Base-by-base conservation (phyloP, 192 early-diverging fungal species). In the Tieghemiomyces parasiticus region DNA sequence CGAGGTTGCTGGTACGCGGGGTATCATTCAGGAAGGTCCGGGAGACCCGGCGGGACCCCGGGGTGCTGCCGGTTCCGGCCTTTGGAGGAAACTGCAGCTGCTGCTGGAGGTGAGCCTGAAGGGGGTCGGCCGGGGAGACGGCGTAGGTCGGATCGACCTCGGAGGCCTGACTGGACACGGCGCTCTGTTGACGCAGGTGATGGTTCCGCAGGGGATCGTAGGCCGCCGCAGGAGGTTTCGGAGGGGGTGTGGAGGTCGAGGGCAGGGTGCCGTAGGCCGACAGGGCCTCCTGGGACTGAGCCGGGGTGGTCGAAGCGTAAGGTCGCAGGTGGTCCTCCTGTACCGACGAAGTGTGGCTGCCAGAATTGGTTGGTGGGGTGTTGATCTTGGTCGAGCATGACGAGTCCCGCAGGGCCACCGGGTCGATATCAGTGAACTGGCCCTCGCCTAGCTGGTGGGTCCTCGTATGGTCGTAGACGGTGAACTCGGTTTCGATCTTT, bases 401-500 rank as follows among this genome's bases (percentile, higher is more conserved):
- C 46, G 46, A 47, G 46, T 47, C 46, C 19, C 46, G 46, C 8
- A 47, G 8, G 8, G 46, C 46, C 46, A 58, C 34, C n/a, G 55
- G 31, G 30, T 58, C 30, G 24, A 58, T 34, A 22, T 58, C 55
- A 42, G 34, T 58, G 33, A 42, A 42, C 35, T 22, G 34, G 30
- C 19, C 31, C 20, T 58, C 55, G 55, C 34, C 32, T 13, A 35
- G 32, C 19, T 13, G 31, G 35, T 20, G 20, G n/a, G 55, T 29
- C 33, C 34, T 34, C 4, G 55, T 59, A 25, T 51, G 49, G 48
- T 62, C 61, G 22, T 35, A 62, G 30, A 62, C 61, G 31, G 50
- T 60, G 32, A 62, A 62, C 50, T 62, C 49, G 25, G 30, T 46
- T 4, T 62, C 61, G 25, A 62, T 62, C 35, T 48, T 20, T 33